A percentile compares a stretch with the other conserved stretches of the same genome.
These are phyloP conservation scores for Aegilops tauschii DNA, from an alignment of 176 grass and related monocot genomes.

Conservation along the genomic window DNA sequence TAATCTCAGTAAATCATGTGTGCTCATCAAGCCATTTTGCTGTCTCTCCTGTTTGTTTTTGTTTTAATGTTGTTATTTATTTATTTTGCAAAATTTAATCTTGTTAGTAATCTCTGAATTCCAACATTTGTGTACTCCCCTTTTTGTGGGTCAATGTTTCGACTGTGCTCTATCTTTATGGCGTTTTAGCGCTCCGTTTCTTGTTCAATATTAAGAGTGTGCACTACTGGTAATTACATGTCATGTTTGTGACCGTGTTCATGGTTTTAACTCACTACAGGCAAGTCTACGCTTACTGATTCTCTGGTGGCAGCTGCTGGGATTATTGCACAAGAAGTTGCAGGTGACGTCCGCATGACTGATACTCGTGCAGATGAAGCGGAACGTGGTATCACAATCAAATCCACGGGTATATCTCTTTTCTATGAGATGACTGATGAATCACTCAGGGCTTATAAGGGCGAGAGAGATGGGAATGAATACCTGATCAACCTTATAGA, in stretches of 20 bases:
- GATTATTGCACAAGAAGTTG: slow-evolving; percentile 83
- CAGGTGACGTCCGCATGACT: slow-evolving; percentile 80
- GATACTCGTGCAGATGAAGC: slow-evolving; percentile 80
- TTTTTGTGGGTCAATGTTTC: not conserved
- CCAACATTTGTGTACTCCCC: not conserved
- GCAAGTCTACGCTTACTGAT: slow-evolving; percentile 80
- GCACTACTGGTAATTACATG: not conserved
- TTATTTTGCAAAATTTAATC: not conserved
- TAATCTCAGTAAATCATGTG: not conserved
- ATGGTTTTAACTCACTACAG: slow-evolving; percentile 26
- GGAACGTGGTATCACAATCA: slow-evolving; percentile 82
- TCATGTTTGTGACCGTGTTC: not conserved
- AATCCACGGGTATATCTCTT: slow-evolving; percentile 84
- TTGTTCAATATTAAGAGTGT: not conserved
- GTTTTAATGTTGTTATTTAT: too few relatives aligned
- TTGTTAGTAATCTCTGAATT: not conserved
- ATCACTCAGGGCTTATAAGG: slow-evolving; percentile 60
- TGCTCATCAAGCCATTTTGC: not conserved
- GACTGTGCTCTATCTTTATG: not conserved
- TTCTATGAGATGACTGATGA: slow-evolving; percentile 74
- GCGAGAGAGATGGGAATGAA: slow-evolving; percentile 49
- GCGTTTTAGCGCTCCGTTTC: not conserved
- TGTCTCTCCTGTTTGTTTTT: not conserved
- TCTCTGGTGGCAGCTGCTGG: slow-evolving; percentile 85
- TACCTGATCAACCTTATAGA: slow-evolving; percentile 85